A percentile compares a stretch with the other conserved stretches of the same genome.
Evolutionary conservation across 768 basidiomycete species (phyloP).

Genomic region (Dentipellis fragilis): DNA sequence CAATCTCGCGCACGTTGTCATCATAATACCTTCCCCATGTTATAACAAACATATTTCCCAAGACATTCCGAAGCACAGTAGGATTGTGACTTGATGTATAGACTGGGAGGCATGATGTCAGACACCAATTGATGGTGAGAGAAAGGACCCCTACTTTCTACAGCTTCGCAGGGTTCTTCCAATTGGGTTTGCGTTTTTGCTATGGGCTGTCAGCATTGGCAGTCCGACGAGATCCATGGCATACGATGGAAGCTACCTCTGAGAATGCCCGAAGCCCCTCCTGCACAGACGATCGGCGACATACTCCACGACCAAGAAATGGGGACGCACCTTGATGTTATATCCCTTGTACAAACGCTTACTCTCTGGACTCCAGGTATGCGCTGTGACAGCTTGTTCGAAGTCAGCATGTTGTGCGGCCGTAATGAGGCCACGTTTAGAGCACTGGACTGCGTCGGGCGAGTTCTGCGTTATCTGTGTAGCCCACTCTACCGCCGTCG

Average conservation of each 20-base stretch:
- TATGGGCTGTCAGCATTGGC: neutral
- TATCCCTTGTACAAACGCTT: conserved; percentile 44
- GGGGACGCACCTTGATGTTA: conserved; percentile 55
- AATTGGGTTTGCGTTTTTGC: conserved; percentile 39
- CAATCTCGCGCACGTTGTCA: neutral
- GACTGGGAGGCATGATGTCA: neutral
- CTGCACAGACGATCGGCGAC: conserved; percentile 22
- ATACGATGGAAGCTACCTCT: conserved; percentile 33
- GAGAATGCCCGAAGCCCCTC: conserved; percentile 62
- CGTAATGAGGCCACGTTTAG: conserved; percentile 60
- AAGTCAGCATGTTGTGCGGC: conserved; percentile 39
- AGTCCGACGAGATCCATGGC: neutral
- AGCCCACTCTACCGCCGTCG: conserved; percentile 55
- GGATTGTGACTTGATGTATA: neutral
- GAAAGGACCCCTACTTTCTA: conserved; percentile 15
- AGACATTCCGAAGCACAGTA: neutral
- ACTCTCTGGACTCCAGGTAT: conserved; percentile 37
- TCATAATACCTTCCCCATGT: neutral
- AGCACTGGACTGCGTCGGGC: conserved; percentile 70
- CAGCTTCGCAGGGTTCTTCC: conserved; percentile 50
- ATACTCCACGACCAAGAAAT: neutral
- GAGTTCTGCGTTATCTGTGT: conserved; percentile 51
- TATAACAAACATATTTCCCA: neutral
- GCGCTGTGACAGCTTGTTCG: conserved; percentile 38
- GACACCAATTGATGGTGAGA: neutral